A percentile compares a stretch with the other conserved stretches of the same genome.
Evolutionary conservation across 1,139 yeast species (phyloP).

Genomic region (Komagataea norvegica): DNA sequence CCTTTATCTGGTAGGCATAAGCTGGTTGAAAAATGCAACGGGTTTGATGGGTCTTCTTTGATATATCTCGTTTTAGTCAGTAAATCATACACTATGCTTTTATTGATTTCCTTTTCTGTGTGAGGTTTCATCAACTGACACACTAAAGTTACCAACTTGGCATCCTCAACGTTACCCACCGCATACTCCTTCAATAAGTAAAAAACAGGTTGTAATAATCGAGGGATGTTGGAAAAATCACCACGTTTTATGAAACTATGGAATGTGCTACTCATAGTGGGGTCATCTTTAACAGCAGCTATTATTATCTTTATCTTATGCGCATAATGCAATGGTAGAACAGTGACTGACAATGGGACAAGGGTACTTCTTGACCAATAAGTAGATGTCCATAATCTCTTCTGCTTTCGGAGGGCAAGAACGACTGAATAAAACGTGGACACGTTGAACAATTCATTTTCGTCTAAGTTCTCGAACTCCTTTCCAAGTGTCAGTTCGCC

Average conservation of each 20-base stretch:
- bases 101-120: conserved; percentile 22
- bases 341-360: conserved; percentile 43
- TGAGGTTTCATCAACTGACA: conserved; percentile 27
- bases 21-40: conserved; percentile 43
- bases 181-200: conserved; percentile 45
- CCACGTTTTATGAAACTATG: conserved; percentile 15
- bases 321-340: conserved; percentile 41
- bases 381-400: conserved; percentile 38
- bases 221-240: conserved; percentile 21
- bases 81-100: conserved; percentile 44
- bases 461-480: conserved; percentile 7
- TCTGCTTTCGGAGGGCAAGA: conserved; percentile 43
- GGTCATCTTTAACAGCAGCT: conserved; percentile 29
- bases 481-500: conserved; percentile 29
- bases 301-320: conserved; percentile 32
- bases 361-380: conserved; percentile 26
- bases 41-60: conserved; percentile 35
- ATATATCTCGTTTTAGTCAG: conserved; percentile 31
- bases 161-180: conserved; percentile 43
- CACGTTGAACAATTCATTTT: conserved; percentile 13
- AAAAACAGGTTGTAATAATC: conserved; percentile 34
- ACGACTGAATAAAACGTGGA: conserved; percentile 41
- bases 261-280: conserved; percentile 19
- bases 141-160: conserved; percentile 37
- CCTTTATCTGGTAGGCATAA: conserved; percentile 39